Evolutionary conservation across 139 green algal species (phyloP), one percentile per base, ranked within the genome.

Genomic region (Klebsormidium nitens): DNA sequence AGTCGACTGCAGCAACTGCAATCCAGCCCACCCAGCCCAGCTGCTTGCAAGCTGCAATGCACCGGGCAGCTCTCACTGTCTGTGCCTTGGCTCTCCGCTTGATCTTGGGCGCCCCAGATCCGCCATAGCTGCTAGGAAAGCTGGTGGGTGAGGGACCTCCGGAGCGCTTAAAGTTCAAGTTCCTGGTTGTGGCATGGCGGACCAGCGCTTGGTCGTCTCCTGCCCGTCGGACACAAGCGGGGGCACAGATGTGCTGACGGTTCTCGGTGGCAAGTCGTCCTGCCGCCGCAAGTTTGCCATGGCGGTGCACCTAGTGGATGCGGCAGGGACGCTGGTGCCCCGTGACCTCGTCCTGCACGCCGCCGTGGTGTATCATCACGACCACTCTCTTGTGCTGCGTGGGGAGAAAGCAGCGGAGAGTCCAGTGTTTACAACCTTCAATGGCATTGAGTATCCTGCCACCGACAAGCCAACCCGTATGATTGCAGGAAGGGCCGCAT

Each of bases 251-350:
- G 46, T 69, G 66, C 28, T 74, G 39, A 57, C 58, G 17, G 40
- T 74, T 19, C 66, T 74, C 34, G 66, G 66, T 26, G 66, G 66
- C 38, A 74, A 74, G 26, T 56, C 66, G 4, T 74, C 66, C 2
- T 74, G 66, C 55, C 66, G 66, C 17, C 66, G 66, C 34, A 74
- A 74, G 35, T 74, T 74, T 28, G 66, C 72, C 40, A 36, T 74
- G 4, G 36, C 72, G 26, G 66, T 74, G 23, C 66, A 74, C 4
- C 58, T 74, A 3, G 19, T 73, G 19, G 66, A 74, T 35, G 66
- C 72, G n/a, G n/a, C n/a, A n/a, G n/a, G n/a, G n/a, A n/a, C n/a
- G n/a, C 46, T 55, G 23, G 46, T 55, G 46, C 23, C 23, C 23
- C 23, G 23, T 23, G 46, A 55, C 46, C 23, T 55, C 23, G 23